These are phyloP conservation scores for Neurospora discreta DNA, from an alignment of 495 filamentous ascomycete genomes.

Conservation along the genomic window DNA sequence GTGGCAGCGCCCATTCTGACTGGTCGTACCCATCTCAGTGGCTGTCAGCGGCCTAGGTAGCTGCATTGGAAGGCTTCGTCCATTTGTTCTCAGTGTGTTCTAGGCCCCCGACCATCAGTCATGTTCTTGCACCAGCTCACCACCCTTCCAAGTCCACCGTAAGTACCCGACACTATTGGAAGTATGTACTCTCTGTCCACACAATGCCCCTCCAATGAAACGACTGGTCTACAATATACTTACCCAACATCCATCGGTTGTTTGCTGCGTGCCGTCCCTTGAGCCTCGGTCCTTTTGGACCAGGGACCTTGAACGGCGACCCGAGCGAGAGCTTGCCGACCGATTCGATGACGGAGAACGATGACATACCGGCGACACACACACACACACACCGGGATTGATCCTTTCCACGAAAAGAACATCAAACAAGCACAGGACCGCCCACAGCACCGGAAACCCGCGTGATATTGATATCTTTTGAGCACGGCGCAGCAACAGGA, in stretches of 20 bases:
- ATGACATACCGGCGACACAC: neutral
- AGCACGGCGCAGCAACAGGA: neutral
- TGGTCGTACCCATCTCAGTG: constrained; percentile 6
- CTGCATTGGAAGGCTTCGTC: neutral
- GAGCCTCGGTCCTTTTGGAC: neutral
- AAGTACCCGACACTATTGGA: neutral
- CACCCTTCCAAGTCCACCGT: constrained; percentile 1
- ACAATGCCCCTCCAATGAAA: neutral
- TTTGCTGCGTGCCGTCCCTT: neutral
- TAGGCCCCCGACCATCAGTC: constrained; percentile 6
- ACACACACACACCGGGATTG: neutral
- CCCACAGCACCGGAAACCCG: too few relatives aligned
- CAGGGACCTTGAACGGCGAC: neutral
- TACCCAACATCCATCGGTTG: neutral
- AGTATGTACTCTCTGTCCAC: neutral
- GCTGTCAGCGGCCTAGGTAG: constrained; percentile 16
- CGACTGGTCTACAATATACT: neutral
- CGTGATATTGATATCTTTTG: neutral
- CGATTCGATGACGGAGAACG: neutral
- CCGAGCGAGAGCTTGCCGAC: neutral
- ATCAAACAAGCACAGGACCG: neutral
- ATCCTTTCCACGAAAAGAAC: neutral
- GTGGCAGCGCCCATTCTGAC: constrained; percentile 1
- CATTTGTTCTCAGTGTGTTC: constrained; percentile 1
- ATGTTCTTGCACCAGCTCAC: neutral